Percentiles rank a stretch among this genome's conserved stretches.
phyloP scores from a whole-genome alignment of 257 asterid species.

The Capsicum rhomboideum region DNA sequence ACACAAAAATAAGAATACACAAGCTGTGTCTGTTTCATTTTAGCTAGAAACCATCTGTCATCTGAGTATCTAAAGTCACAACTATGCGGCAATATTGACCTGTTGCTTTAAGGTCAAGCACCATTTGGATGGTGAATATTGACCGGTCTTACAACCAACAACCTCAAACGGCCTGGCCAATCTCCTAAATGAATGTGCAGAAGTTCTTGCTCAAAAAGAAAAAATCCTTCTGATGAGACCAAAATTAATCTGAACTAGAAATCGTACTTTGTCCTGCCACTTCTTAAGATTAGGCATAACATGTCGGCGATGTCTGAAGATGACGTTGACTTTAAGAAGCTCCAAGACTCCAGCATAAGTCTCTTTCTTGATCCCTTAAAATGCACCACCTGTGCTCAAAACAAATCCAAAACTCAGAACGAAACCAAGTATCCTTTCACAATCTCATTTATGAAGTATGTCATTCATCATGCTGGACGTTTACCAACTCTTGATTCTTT shows the following conservation, averaged over 20 bases:
- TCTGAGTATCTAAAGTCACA: not conserved
- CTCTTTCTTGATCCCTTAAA: constrained; percentile 96
- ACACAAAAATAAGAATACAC: not conserved
- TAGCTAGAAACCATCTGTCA: not conserved
- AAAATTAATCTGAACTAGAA: constrained; percentile 26
- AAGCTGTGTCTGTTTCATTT: not conserved
- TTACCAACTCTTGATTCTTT: not conserved
- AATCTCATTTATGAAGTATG: not conserved
- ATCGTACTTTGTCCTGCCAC: constrained; percentile 91
- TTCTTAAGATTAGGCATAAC: constrained; percentile 76
- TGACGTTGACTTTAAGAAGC: constrained; percentile 43
- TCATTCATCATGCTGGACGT: not conserved
- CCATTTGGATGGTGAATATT: not conserved
- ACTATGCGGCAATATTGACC: not conserved
- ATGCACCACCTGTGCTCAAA: constrained; percentile 59
- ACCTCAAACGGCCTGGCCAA: not conserved
- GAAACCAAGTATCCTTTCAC: not conserved
- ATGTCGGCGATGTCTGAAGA: constrained; percentile 47
- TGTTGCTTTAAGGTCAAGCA: not conserved
- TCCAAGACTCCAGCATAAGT: constrained; percentile 94
- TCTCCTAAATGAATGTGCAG: not conserved
- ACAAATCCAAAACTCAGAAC: not conserved
- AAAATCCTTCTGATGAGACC: not conserved
- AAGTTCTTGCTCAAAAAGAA: not conserved
- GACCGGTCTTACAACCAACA: not conserved